Percentiles rank a stretch among this genome's conserved stretches.
Conservation (phyloP, 176 grass and related monocot species). For the Carex myosuroides region DNA sequence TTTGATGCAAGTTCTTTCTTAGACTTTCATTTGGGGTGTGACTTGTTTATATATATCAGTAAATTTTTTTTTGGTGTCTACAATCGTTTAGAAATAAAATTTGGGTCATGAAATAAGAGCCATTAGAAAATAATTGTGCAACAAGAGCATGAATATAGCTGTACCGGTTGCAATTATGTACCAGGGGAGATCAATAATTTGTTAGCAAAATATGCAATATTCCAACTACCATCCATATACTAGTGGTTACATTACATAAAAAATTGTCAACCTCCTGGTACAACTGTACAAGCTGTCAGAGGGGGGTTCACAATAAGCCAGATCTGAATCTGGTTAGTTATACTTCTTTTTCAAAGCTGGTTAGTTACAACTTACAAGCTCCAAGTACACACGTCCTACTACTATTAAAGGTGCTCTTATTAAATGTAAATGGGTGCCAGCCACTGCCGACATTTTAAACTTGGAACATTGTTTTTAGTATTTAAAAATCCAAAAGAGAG, state of each 20-base stretch:
- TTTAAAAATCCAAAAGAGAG: background rate
- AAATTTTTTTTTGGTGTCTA: background rate
- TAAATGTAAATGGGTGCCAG: background rate
- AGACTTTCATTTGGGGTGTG: background rate
- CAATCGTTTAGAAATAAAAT: background rate
- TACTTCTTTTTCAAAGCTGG: background rate
- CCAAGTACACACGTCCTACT: background rate
- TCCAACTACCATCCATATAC: background rate
- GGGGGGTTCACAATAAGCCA: background rate
- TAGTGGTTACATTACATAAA: background rate
- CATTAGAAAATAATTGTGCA: background rate
- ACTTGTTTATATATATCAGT: background rate
- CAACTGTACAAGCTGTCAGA: conserved; percentile 7
- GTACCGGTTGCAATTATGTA: background rate
- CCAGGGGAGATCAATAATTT: background rate
- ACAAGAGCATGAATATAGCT: background rate
- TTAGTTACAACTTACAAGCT: background rate
- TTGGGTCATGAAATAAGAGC: background rate
- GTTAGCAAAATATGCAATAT: background rate
- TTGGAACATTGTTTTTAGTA: background rate
- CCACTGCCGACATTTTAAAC: background rate
- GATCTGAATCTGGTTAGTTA: conserved; percentile 10
- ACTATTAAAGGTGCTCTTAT: background rate
- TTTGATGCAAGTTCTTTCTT: background rate
- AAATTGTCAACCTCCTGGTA: background rate